These are phyloP conservation scores for Chimonanthus praecox DNA, from an alignment of 164 flowering plant species.

Conservation along the genomic window DNA sequence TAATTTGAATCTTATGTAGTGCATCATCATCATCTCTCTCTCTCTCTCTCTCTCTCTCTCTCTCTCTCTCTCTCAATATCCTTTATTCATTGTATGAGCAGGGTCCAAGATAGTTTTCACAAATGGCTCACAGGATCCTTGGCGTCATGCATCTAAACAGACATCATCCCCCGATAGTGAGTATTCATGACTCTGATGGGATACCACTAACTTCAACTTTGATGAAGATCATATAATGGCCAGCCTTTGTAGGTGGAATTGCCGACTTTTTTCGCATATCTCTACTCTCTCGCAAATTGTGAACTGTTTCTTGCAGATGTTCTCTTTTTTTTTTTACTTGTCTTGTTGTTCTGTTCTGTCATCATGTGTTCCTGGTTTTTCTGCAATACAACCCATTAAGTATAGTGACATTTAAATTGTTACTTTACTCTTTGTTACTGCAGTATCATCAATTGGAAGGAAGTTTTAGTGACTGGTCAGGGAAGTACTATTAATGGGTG, in stretches of 20 bases:
- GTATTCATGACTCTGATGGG: constrained; percentile 18
- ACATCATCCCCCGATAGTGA: constrained; percentile 75
- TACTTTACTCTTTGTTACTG: too few species aligned
- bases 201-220: background rate
- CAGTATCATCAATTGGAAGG: too few species aligned
- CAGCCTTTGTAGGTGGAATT: too few species aligned
- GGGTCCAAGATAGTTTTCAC: constrained; percentile 87
- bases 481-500: background rate
- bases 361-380: too few species aligned
- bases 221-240: background rate
- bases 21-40: background rate
- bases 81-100: constrained; percentile 20
- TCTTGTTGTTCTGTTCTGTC: background rate
- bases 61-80: background rate
- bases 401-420: too few species aligned
- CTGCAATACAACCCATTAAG: background rate
- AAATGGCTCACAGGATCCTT: constrained; percentile 99
- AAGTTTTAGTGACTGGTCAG: background rate
- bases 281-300: background rate
- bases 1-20: too few species aligned
- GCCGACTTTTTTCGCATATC: background rate
- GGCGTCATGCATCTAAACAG: constrained; percentile 96
- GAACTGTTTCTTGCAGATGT: background rate
- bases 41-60: background rate
- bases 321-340: background rate